Evolutionary conservation across 257 asterid species (phyloP).

Genomic region (Scutellaria galericulata): DNA sequence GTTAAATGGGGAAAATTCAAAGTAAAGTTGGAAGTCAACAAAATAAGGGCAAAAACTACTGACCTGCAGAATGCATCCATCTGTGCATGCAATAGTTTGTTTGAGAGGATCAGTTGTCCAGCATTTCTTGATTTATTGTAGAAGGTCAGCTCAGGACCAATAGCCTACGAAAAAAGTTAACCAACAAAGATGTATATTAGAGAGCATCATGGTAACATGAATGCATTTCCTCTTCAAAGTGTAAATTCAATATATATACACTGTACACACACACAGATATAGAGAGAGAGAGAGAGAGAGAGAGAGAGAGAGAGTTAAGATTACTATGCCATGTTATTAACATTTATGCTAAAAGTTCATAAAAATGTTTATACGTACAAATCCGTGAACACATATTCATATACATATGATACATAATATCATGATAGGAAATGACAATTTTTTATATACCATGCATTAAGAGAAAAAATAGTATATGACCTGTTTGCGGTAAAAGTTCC

Average conservation of each 20-base stretch:
- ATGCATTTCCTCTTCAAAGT: constrained; percentile 11
- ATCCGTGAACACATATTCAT: constrained; percentile 2
- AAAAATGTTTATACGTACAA: background rate
- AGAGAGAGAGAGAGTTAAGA: background rate
- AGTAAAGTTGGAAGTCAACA: constrained; percentile 12
- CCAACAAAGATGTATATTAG: constrained; percentile 32
- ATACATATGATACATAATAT: background rate
- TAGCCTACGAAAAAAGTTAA: constrained; percentile 63
- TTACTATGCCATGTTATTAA: background rate
- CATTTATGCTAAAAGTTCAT: background rate
- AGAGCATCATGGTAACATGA: constrained; percentile 11
- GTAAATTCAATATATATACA: background rate
- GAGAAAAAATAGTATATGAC: too few relatives aligned
- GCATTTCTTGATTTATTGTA: constrained; percentile 73
- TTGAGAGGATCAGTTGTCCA: constrained; percentile 60
- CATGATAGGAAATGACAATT: too few relatives aligned
- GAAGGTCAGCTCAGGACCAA: constrained; percentile 98
- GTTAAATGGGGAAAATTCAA: constrained; percentile 16
- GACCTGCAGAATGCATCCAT: constrained; percentile 95
- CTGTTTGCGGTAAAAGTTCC: too few relatives aligned
- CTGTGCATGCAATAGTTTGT: constrained; percentile 90
- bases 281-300: too few relatives aligned
- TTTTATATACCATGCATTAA: too few relatives aligned
- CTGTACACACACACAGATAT: too few relatives aligned
- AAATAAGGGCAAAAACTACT: constrained; percentile 15